phyloP scores from a whole-genome alignment of 2,329 filamentous ascomycete genomes.

The Dryadomyces quercus-mongolicae region DNA sequence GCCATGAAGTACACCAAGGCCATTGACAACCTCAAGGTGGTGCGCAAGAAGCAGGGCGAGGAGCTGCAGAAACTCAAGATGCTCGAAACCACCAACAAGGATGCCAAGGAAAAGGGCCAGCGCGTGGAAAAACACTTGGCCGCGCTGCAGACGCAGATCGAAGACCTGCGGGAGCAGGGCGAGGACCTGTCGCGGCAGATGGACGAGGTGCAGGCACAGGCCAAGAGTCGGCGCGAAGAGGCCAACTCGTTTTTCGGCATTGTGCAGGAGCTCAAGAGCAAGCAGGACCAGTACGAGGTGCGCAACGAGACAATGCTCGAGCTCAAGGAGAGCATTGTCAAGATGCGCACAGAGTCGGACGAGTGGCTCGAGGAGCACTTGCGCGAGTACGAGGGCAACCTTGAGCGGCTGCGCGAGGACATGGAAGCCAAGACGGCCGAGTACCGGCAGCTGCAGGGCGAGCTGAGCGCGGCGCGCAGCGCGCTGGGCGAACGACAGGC shows the following conservation, averaged over 20 bases:
- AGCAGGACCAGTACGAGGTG: conserved; percentile 60
- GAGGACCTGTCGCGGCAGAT: conserved; percentile 48
- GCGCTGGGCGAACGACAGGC: conserved; percentile 40
- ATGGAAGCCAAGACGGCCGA: conserved; percentile 48
- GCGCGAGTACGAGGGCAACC: conserved; percentile 65
- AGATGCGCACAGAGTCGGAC: conserved; percentile 63
- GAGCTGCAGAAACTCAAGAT: conserved; percentile 62
- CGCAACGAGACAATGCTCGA: conserved; percentile 59
- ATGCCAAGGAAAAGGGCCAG: conserved; percentile 77
- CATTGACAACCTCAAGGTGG: conserved; percentile 82
- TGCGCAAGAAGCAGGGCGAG: conserved; percentile 73
- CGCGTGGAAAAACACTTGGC: conserved; percentile 53
- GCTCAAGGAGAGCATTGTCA: conserved; percentile 59
- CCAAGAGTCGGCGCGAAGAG: conserved; percentile 52
- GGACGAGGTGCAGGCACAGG: conserved; percentile 35
- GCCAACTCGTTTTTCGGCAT: conserved; percentile 64
- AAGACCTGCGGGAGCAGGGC: conserved; percentile 45
- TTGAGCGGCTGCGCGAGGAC: conserved; percentile 52
- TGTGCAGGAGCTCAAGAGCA: conserved; percentile 62
- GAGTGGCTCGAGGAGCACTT: conserved; percentile 59
- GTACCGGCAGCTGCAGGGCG: conserved; percentile 51
- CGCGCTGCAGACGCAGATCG: conserved; percentile 54
- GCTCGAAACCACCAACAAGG: conserved; percentile 44
- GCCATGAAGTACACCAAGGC: conserved; percentile 94
- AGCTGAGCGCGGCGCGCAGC: conserved; percentile 30